A percentile compares a stretch with the other conserved stretches of the same genome.
phyloP scores from a whole-genome alignment of 768 basidiomycete species.

The Auriscalpium vulgare region DNA sequence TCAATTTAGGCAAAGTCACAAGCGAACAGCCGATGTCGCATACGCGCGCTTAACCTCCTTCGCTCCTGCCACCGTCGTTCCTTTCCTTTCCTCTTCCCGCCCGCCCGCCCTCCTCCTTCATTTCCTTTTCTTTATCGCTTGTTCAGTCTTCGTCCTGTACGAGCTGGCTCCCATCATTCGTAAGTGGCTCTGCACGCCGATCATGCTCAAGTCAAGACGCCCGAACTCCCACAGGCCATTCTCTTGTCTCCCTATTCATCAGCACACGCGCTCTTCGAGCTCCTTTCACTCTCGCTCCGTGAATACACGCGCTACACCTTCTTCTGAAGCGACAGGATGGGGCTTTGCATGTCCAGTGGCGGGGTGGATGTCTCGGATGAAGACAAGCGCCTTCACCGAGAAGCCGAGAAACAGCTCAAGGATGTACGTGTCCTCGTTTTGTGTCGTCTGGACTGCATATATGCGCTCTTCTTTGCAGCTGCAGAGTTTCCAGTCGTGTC shows the following conservation, averaged over 20 bases:
- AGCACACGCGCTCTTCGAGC: not conserved
- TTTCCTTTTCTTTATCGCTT: not conserved
- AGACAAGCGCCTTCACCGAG: conserved; percentile 55
- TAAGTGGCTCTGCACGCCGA: not conserved
- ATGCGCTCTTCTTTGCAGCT: not conserved
- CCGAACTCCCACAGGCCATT: too few species aligned
- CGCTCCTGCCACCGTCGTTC: not conserved
- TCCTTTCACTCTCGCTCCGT: not conserved
- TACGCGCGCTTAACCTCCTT: not conserved
- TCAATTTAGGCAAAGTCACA: too few species aligned
- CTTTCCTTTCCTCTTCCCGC: conserved; percentile 1
- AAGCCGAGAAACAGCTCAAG: conserved; percentile 70
- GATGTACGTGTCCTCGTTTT: conserved; percentile 40
- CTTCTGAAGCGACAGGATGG: conserved; percentile 5
- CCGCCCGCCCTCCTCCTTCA: not conserved
- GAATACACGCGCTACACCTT: not conserved
- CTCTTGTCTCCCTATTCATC: not conserved
- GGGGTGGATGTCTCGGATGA: conserved; percentile 60
- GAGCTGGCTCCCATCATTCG: not conserved
- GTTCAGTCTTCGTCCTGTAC: not conserved
- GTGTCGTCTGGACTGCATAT: conserved; percentile 1
- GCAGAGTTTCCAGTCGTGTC: not conserved
- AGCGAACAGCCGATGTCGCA: not conserved
- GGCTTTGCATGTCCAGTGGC: conserved; percentile 41
- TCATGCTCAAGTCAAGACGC: too few species aligned